Percentiles rank a stretch among this genome's conserved stretches.
Conservation (phyloP, 495 filamentous ascomycete species). For the Staphylotrichum tortipilum region DNA sequence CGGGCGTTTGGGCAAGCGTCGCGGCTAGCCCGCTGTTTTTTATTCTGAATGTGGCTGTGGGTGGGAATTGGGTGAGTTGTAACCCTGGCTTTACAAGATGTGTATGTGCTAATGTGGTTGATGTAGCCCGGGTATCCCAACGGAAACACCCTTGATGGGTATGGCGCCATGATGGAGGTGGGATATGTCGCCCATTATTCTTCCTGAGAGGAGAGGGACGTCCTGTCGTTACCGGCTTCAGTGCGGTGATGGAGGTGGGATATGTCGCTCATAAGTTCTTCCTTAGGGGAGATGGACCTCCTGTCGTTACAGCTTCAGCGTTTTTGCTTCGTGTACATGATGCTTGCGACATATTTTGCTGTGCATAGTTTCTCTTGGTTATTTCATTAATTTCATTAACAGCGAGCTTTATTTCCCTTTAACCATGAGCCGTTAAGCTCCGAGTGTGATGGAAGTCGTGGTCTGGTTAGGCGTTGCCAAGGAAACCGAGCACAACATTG, state of each 20-base stretch:
- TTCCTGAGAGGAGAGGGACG: too few species aligned
- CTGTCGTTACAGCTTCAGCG: background rate
- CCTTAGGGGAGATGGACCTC: too few species aligned
- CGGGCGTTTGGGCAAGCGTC: slow-evolving; percentile 32
- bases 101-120: background rate
- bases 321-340: too few species aligned
- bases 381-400: too few species aligned
- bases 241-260: slow-evolving; percentile 32
- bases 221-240: background rate
- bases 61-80: slow-evolving; percentile 39
- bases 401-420: too few species aligned
- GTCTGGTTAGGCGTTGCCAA: too few species aligned
- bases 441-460: too few species aligned
- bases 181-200: slow-evolving; percentile 37
- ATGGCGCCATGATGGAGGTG: slow-evolving; percentile 40
- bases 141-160: slow-evolving; percentile 28
- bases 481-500: too few species aligned
- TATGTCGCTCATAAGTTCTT: slow-evolving; percentile 37
- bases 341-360: too few species aligned
- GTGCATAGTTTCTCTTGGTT: too few species aligned
- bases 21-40: slow-evolving; percentile 33
- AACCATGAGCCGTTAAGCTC: too few species aligned
- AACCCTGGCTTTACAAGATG: background rate
- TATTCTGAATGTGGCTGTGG: slow-evolving; percentile 45
- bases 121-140: slow-evolving; percentile 35